Percentiles rank a stretch among this genome's conserved stretches.
Evolutionary conservation across 306 rosid species (phyloP).

Genomic region (Cucurbita ficifolia): DNA sequence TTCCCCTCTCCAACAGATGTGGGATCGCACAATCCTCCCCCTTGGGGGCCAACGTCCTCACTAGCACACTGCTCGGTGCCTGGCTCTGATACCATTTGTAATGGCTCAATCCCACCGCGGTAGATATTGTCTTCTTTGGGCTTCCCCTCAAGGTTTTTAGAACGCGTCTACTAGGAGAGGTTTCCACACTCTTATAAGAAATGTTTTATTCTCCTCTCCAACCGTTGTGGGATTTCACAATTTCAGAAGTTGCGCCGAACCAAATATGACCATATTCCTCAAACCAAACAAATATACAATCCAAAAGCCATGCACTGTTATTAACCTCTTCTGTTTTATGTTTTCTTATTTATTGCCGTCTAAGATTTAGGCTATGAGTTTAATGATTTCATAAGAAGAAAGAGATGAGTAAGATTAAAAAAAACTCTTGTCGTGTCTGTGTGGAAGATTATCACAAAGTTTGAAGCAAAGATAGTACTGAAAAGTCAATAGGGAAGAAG

Average conservation of each 20-base stretch:
- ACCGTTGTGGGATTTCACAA: too few relatives aligned
- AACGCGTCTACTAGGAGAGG: too few relatives aligned
- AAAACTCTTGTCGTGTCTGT: neutral
- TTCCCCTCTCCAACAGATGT: too few relatives aligned
- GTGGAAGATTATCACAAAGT: conserved; percentile 1
- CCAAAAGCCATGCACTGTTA: neutral
- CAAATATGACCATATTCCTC: neutral
- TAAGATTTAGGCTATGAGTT: neutral
- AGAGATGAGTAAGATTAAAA: neutral
- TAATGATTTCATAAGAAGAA: neutral
- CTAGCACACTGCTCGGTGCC: too few relatives aligned
- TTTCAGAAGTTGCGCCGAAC: neutral
- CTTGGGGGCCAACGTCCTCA: too few relatives aligned
- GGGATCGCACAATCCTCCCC: too few relatives aligned
- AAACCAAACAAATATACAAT: neutral
- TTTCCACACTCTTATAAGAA: too few relatives aligned
- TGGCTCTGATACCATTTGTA: too few relatives aligned
- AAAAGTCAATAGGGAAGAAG: neutral
- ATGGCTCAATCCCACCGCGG: too few relatives aligned
- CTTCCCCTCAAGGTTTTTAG: too few relatives aligned
- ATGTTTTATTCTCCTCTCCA: too few relatives aligned
- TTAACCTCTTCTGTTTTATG: neutral
- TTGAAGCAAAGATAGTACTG: neutral
- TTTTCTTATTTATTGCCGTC: neutral
- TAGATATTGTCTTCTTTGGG: too few relatives aligned